Conservation (phyloP, 2,329 filamentous ascomycete genomes). For the Fusarium illudens region DNA sequence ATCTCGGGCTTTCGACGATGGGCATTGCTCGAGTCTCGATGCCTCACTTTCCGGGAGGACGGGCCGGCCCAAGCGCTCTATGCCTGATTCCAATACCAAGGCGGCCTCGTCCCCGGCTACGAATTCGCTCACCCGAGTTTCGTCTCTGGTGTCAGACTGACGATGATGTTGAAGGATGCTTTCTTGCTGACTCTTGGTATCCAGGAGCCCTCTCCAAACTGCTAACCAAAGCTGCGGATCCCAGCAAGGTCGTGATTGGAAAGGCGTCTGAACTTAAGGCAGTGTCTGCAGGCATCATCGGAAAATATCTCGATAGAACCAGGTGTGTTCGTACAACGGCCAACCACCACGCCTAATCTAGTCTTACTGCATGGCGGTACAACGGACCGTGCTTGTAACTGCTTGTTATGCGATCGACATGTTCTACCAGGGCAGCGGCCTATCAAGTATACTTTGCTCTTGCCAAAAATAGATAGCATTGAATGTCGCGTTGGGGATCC, state of each 20-base stretch:
- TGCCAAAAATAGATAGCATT: conserved; percentile 17
- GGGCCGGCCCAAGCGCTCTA: conserved; percentile 5
- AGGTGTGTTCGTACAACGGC: neutral
- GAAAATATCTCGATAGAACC: neutral
- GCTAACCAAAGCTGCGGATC: neutral
- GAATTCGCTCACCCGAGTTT: neutral
- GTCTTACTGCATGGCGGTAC: conserved; percentile 3
- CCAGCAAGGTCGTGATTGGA: neutral
- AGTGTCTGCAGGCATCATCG: neutral
- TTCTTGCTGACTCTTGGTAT: neutral
- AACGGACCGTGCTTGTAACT: neutral
- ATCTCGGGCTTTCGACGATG: neutral
- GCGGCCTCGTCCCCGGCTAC: neutral
- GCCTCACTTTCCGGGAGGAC: neutral
- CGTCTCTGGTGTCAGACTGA: neutral
- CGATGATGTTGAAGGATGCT: neutral
- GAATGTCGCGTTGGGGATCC: neutral
- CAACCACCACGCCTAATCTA: conserved; percentile 5
- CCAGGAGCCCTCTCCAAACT: neutral
- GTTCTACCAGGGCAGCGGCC: conserved; percentile 9
- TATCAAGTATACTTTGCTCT: conserved; percentile 22
- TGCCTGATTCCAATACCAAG: neutral
- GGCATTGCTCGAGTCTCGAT: neutral
- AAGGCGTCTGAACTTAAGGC: neutral
- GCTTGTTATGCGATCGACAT: neutral